Base-by-base conservation (phyloP, 805 yeast species). In the Helenozyma rhizophorensis region DNA sequence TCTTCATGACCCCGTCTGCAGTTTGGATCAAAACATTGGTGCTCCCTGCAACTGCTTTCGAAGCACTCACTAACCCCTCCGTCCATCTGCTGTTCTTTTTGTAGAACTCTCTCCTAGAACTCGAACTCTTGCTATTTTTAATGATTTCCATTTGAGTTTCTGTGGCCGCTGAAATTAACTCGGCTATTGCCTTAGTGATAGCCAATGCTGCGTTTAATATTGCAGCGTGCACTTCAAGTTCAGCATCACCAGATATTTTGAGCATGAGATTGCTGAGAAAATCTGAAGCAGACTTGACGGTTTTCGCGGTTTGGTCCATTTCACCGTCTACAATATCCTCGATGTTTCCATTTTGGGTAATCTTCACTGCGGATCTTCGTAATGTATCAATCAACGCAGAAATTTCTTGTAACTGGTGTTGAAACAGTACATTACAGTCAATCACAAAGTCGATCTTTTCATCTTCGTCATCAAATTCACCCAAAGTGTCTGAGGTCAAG, bases 11-110 rank as follows among this genome's bases (percentile, higher is more conserved):
- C 13, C 94, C 93, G 60, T 86, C 93, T 0, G 95, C 94, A n/a
- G 86, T 82, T 39, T 75, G 75, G 39, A 87, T 87, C 42, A 87
- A 69, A n/a, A 81, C 65, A 48, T 80, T 82, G 2, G 96, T 88
- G 1, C 95, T 76, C 2, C 76, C 75, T 2, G 94, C 95, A 24
- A 87, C 93, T 1, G 90, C 80, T 48, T 82, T 80, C 1, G 95
- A 86, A 12, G 96, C 96, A 39, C 94, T 83, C 19, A 87, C 79
- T 36, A 87, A 76, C 14, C 96, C 96, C 59, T 88, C 95, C 0
- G 96, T 85, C 96, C 96, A 87, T 48, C 90, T 72, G 57, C 80
- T 87, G 56, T 87, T 83, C 59, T 85, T 86, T 55, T 81, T 83
- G 61, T 88, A 88, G 56, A 81, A 87, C 27, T 83, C 83, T 10